Evolutionary conservation across 768 basidiomycete species (phyloP), one percentile per base, ranked within the genome.

Genomic region (Pleurotus sapidus): DNA sequence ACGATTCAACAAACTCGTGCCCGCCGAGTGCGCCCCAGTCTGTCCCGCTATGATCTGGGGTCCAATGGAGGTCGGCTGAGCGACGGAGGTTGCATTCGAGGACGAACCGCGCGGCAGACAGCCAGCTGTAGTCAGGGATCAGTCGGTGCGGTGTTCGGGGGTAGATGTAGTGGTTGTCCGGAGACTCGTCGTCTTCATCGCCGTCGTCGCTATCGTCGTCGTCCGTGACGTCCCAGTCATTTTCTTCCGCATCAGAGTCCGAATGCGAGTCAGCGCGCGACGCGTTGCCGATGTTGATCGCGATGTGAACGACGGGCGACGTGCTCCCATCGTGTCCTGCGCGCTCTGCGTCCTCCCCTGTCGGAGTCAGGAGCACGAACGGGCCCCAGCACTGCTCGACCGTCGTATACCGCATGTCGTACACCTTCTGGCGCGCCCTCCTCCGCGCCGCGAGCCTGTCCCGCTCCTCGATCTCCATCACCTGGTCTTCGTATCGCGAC

Each of bases 1-100:
- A 68, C 2, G 59, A 58, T 5, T 67, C 57, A 3, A 73, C 62
- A 14, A 54, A 42, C 12, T 39, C 3, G 20, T n/a, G 24, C 6
- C 37, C 51, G 8, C 39, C 51, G 37, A 75, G 57, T 9, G 59
- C 51, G 23, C 30, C 20, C 23, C 61, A 46, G 11, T 57, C 56
- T 6, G 51, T 55, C 8, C 56, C 58, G 6, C 60, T 60, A 24
- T 63, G 62, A 7, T 50, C 59, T n/a, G 58, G 57, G 5, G 60
- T 57, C 27, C 43, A 47, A 23, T 59, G 55, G 9, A 25, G 5
- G 30, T 55, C 24, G 4, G 56, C 61, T 25, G 76, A 70, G 3
- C 81, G 80, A 9, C 68, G 71, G 57, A 84, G 55, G 57, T 84
- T 85, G 30, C 74, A 72, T 61, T 85, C 83, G 14, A 84, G 72